Evolutionary conservation across 1,139 yeast species (phyloP), one percentile per base, ranked within the genome.

Genomic region (Yamadazyma kanchanaburiensis): DNA sequence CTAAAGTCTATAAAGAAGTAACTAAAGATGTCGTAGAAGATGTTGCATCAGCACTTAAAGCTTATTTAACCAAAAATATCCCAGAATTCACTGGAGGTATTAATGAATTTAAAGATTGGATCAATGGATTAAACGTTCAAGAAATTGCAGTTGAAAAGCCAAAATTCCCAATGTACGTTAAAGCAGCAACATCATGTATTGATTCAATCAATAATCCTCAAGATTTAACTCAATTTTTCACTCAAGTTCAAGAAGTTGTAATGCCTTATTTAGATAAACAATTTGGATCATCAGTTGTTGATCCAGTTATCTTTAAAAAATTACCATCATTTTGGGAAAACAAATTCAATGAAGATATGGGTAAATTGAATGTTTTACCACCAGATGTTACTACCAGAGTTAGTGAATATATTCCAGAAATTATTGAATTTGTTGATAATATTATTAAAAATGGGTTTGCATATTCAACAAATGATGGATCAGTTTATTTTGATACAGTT

Each of bases 331-430:
- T 64, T 55, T 91, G 97, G 96, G 98, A 91, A 60, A 65, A 69
- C 36, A 78, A 81, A 51, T 91, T 71, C 52, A 84, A 89, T 55
- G 70, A 75, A 32, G 98, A 91, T 49, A 94, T 91, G 99, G 68
- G 69, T 8, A 70, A 70, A 22, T 70, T 91, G 53, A 89, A 88
- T 48, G 97, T 91, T 9, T 65, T 85, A 31, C 83, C 94, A 6
- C 84, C 97, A 5, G 71, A 84, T 4, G 71, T 88, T 25, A 86
- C 94, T 21, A 91, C 98, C 4, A 77, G 99, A 47, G 99, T 91
- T n/a, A 84, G 96, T 3, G 98, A 91, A 56, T 94, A 87, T 51
- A 80, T 91, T 26, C 97, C 97, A 3, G 95, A 91, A 49, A 89
- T 91, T 55, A 74, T 89, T 30, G 72, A 60, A 13, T 91, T 80